A percentile compares a stretch with the other conserved stretches of the same genome.
Conservation (phyloP, 345 rosid species). For the Reutealis trisperma region DNA sequence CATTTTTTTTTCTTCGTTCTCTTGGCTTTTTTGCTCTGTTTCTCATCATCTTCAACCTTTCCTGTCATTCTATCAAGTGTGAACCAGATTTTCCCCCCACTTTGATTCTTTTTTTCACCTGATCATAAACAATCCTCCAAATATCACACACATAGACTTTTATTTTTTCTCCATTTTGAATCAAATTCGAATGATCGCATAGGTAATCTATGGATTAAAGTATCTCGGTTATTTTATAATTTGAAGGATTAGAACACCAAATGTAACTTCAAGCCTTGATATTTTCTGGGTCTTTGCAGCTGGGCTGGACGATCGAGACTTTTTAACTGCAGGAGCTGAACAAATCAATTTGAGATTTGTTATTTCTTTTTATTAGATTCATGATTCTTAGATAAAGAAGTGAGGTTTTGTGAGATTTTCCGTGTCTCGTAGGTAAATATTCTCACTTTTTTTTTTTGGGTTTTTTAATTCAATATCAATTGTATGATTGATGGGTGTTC, state of each 20-base stretch:
- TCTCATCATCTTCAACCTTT: slow-evolving; percentile 2
- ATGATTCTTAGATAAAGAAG: not conserved
- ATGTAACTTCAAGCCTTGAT: not conserved
- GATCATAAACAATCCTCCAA: not conserved
- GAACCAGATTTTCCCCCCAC: not conserved
- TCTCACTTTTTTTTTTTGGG: not conserved
- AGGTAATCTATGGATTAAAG: not conserved
- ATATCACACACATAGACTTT: not conserved
- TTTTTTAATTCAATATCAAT: not conserved
- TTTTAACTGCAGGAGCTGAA: not conserved
- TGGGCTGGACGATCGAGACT: not conserved
- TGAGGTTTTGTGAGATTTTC: not conserved
- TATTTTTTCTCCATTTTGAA: not conserved
- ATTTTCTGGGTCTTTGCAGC: not conserved
- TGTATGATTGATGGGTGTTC: not conserved
- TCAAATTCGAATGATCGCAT: not conserved
- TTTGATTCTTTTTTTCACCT: no score
- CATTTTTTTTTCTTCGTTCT: not conserved
- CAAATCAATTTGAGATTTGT: not conserved
- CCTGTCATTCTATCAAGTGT: not conserved
- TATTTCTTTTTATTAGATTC: not conserved
- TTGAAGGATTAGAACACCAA: slow-evolving; percentile 5
- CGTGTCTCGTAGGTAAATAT: not conserved
- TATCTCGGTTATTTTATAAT: not conserved
- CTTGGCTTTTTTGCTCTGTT: not conserved